Base-by-base conservation (phyloP, 202 grass and related monocot genomes). In the Tripidium arundinaceum region DNA sequence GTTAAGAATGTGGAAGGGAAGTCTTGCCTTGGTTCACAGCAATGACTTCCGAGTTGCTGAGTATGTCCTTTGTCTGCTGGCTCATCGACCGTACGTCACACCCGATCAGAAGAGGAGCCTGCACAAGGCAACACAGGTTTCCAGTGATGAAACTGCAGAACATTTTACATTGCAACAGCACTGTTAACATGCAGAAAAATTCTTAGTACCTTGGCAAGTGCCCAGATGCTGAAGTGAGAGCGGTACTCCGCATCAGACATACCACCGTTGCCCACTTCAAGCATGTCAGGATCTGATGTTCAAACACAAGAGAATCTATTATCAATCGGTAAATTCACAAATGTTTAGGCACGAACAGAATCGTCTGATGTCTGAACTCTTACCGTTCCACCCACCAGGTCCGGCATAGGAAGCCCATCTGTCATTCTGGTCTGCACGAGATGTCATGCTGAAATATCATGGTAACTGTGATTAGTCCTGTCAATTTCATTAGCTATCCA, bases 171-270 rank as follows among this genome's bases (percentile, higher is more conserved):
- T 40, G 29, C 15, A 62, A 2, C 0, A 29, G 4, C 59, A 62
- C 11, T 73, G 2, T 26, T 66, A 28, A 15, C 61, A n/a, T 39
- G 62, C 5, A 46, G 19, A 78, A 68, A 42, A n/a, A 4, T 11
- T 58, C 66, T 61, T 52, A 31, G 39, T 78, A 89, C 96, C 96
- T 99, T 99, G 22, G 80, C 83, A 43, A 99, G 84, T 85, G 96
- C 93, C 96, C 92, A 96, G 12, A 99, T 99, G 83, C 96, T 99
- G 66, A 99, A 96, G 90, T 99, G 92, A 15, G 92, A 93, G 45
- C 92, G 86, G 80, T 99, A 99, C 86, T 99, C 92, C 5, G 93
- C 90, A 2, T 88, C 79, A 39, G 86, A 75, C 96, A 99, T 96
- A 47, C 96, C 96, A 21, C 96, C 92, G 6, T 99, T 99, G 34